Evolutionary conservation across 2,329 filamentous ascomycete species (phyloP), one percentile per base, ranked within the genome.

Genomic region (Penicillium thymicola): DNA sequence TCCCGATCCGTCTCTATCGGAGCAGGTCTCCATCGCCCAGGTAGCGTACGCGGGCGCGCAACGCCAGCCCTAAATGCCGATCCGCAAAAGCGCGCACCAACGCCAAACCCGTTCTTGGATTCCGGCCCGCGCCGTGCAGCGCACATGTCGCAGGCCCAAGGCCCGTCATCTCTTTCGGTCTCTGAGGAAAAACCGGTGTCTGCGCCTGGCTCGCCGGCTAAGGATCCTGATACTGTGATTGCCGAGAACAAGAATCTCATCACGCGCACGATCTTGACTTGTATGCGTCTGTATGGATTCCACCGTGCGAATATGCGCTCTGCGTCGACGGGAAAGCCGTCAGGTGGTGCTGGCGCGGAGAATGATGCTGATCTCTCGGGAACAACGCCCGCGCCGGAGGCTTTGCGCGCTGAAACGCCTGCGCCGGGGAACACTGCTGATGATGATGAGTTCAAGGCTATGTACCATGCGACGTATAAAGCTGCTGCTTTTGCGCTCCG

Each of bases 391-490:
- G 54, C 59, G 16, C 51, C 48, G 10, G 63, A 64, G 30, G 18
- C 53, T 49, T 28, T 56, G 10, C 58, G 59, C 27, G 59, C 65
- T 32, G 65, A 67, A 16, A 68, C 60, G 2, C 51, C 62, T 10
- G 60, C 54, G n/a, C 57, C 59, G 1, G 54, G 51, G 7, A 58
- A 58, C 1, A 70, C 72, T 21, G 71, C 64, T 0, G 72, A 74
- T 25, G 74, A 77, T 46, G 73, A 76, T 40, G 74, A 75, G 13
- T 77, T 77, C 53, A 77, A 76, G 47, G 58, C 69, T 16, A 75
- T 77, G 73, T 77, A 77, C 51, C 75, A 77, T 57, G 73, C 74
- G 13, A 76, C 74, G 4, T 77, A 77, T 58, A 73, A 74, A 44
- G 74, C 75, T 28, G 71, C 75, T 5, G 72, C 68, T 8, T 77